These are phyloP conservation scores for Casuarina glauca DNA, from an alignment of 306 rosid species.

Conservation along the genomic window DNA sequence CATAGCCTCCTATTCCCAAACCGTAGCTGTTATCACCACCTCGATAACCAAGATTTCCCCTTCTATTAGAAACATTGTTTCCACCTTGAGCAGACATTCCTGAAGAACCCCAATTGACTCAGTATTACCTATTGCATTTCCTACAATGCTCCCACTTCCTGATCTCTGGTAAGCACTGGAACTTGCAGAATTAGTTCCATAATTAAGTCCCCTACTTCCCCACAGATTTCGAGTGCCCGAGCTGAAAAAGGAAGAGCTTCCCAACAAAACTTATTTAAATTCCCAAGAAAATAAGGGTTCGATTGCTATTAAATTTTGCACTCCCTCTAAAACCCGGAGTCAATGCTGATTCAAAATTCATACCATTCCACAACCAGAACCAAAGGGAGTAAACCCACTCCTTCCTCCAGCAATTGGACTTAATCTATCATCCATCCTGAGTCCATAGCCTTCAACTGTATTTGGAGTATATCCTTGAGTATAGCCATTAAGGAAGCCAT, in stretches of 20 bases:
- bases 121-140: conserved; percentile 35
- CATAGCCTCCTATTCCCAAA: conserved; percentile 66
- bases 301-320: conserved; percentile 64
- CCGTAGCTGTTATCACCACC: conserved; percentile 43
- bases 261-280: conserved; percentile 68
- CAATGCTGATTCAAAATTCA: conserved; percentile 81
- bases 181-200: conserved; percentile 64
- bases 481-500: no score
- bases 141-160: conserved; percentile 55
- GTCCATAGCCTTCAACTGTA: conserved; percentile 47
- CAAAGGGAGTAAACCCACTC: conserved; percentile 76
- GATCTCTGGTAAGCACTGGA: conserved; percentile 71
- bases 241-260: conserved; percentile 78
- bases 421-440: conserved; percentile 44
- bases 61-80: conserved; percentile 38
- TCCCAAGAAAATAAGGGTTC: conserved; percentile 70
- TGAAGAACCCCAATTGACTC: conserved; percentile 61
- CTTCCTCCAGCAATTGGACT: conserved; percentile 84
- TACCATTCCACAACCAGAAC: conserved; percentile 81
- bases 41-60: conserved; percentile 46
- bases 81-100: conserved; percentile 48
- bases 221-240: conserved; percentile 74
- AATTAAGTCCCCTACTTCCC: conserved; percentile 77
- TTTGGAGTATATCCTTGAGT: conserved; percentile 61
- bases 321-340: conserved; percentile 75